These are phyloP conservation scores for Xylaria polymorpha DNA, from an alignment of 2,329 filamentous ascomycete genomes.

Conservation along the genomic window DNA sequence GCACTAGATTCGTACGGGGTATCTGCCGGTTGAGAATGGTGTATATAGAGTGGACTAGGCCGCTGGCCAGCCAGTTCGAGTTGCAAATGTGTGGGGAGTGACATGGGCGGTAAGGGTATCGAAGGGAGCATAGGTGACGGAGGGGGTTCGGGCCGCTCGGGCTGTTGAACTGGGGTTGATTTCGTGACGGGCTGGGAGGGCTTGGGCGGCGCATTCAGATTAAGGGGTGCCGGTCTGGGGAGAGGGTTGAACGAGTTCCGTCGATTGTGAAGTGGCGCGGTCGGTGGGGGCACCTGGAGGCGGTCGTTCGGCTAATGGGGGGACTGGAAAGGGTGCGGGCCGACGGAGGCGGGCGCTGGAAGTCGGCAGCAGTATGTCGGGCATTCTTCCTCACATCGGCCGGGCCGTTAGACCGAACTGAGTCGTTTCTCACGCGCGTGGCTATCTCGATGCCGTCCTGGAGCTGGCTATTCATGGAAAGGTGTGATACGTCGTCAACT, in stretches of 20 bases:
- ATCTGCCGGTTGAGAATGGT: constrained; percentile 67
- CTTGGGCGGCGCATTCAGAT: constrained; percentile 52
- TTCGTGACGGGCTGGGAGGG: constrained; percentile 22
- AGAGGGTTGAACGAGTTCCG: constrained; percentile 64
- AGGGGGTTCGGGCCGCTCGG: constrained; percentile 48
- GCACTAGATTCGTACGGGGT: constrained; percentile 90
- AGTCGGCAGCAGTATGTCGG: constrained; percentile 46
- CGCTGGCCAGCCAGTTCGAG: constrained; percentile 71
- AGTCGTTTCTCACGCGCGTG: constrained; percentile 37
- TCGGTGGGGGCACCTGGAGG: constrained; percentile 49
- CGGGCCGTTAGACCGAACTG: constrained; percentile 48
- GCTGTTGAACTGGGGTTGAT: constrained; percentile 37
- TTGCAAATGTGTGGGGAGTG: constrained; percentile 72
- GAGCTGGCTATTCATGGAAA: constrained; percentile 52
- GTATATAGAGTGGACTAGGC: constrained; percentile 74
- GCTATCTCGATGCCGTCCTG: constrained; percentile 40
- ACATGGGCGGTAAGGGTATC: constrained; percentile 74
- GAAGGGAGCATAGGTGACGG: constrained; percentile 64
- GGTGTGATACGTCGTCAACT: constrained; percentile 51
- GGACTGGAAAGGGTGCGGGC: constrained; percentile 65
- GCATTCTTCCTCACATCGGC: constrained; percentile 41
- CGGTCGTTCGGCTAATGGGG: constrained; percentile 58
- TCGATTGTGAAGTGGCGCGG: constrained; percentile 53
- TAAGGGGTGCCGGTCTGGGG: constrained; percentile 57
- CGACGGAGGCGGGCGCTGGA: constrained; percentile 52